phyloP scores from a whole-genome alignment of 2,329 filamentous ascomycete species.

The Neofusicoccum laricinum region DNA sequence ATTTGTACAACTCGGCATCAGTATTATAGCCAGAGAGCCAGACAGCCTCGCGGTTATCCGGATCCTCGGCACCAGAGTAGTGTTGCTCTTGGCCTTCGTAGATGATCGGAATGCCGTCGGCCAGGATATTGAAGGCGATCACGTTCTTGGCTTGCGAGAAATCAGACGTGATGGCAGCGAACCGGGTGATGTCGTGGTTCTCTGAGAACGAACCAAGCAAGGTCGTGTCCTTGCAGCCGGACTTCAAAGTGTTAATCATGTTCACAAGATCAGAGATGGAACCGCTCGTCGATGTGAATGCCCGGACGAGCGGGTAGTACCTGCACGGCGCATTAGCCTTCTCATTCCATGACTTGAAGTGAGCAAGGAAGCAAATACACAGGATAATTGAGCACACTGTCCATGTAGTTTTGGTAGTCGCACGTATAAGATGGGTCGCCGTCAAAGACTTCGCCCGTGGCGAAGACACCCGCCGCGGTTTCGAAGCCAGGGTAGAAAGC shows the following conservation, averaged over 20 bases:
- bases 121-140: conserved; percentile 37
- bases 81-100: conserved; percentile 45
- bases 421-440: conserved; percentile 32
- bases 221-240: conserved; percentile 36
- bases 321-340: background rate
- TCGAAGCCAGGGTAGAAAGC: conserved; percentile 35
- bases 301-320: conserved; percentile 37
- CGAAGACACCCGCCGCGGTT: conserved; percentile 34
- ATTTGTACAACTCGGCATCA: conserved; percentile 37
- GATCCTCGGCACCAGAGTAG: conserved; percentile 34
- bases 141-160: conserved; percentile 38
- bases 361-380: conserved; percentile 7
- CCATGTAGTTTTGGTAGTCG: conserved; percentile 33
- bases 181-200: conserved; percentile 43
- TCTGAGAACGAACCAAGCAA: conserved; percentile 39
- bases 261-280: conserved; percentile 39
- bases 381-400: conserved; percentile 38
- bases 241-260: conserved; percentile 28
- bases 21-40: conserved; percentile 43
- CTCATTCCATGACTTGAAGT: background rate
- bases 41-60: conserved; percentile 38
- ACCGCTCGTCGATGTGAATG: conserved; percentile 35
- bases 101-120: conserved; percentile 43
- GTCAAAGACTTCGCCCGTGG: conserved; percentile 37
- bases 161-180: conserved; percentile 37